Percentiles rank a stretch among this genome's conserved stretches.
Evolutionary conservation across 805 yeast genomes (phyloP).

Genomic region (Kregervanrija fluxuum): DNA sequence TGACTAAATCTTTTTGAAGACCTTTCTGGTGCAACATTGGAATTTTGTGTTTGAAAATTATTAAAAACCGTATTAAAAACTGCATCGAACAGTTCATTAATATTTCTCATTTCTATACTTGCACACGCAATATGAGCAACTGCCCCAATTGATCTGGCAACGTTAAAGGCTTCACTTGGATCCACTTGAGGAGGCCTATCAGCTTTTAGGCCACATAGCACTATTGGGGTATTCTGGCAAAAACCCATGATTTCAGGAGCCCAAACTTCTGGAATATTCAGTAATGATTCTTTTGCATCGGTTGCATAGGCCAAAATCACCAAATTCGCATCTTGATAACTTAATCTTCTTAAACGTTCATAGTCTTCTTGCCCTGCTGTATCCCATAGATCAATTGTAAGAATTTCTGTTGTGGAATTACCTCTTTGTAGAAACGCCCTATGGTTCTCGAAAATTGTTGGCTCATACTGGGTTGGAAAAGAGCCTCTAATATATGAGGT

Average conservation of each 20-base stretch:
- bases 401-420: conserved; percentile 71
- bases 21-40: too few species aligned
- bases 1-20: too few species aligned
- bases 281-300: conserved; percentile 53
- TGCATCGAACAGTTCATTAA: conserved; percentile 57
- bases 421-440: conserved; percentile 90
- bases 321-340: conserved; percentile 78
- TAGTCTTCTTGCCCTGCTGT: conserved; percentile 94
- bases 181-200: conserved; percentile 44
- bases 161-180: conserved; percentile 18
- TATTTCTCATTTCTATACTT: conserved; percentile 61
- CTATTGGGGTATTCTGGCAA: conserved; percentile 71
- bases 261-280: conserved; percentile 78
- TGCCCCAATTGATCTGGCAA: conserved; percentile 49
- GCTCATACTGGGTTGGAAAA: conserved; percentile 95
- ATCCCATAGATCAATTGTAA: conserved; percentile 87
- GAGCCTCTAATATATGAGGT: conserved; percentile 93
- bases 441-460: conserved; percentile 93
- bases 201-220: conserved; percentile 76
- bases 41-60: conserved; percentile 1
- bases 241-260: conserved; percentile 78
- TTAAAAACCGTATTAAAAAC: conserved; percentile 32
- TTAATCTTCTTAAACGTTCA: conserved; percentile 78
- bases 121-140: conserved; percentile 73
- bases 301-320: conserved; percentile 71